A percentile compares a stretch with the other conserved stretches of the same genome.
These are phyloP conservation scores for Populus hybrid DNA, from an alignment of 441 rosid genomes.

Conservation along the genomic window DNA sequence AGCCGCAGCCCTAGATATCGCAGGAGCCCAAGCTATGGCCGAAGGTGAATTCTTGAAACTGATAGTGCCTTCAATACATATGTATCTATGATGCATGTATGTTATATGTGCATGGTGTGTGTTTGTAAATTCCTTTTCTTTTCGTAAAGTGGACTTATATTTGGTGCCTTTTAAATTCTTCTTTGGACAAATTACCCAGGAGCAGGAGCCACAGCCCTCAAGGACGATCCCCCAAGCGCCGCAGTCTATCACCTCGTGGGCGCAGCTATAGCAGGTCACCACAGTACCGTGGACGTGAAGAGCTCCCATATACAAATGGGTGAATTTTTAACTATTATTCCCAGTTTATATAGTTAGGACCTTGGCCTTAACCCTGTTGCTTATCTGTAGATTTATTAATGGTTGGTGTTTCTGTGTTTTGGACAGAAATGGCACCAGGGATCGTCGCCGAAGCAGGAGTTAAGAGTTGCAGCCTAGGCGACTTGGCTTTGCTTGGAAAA, in stretches of 20 bases:
- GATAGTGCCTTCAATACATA: neutral
- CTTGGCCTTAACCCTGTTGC: neutral
- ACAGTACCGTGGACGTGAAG: too few relatives aligned
- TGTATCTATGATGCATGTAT: neutral
- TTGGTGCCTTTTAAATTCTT: neutral
- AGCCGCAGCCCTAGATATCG: constrained; percentile 87
- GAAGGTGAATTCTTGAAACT: constrained; percentile 45
- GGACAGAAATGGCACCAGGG: constrained; percentile 78
- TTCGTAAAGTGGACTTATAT: neutral
- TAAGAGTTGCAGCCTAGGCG: constrained; percentile 31
- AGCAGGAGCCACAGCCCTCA: constrained; percentile 80
- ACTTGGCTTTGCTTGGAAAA: constrained; percentile 24
- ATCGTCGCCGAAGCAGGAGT: constrained; percentile 92
- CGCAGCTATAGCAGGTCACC: too few relatives aligned
- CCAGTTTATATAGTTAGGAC: neutral
- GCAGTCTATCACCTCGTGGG: constrained; percentile 56
- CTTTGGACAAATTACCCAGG: neutral
- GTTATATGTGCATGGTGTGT: neutral
- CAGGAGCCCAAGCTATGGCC: constrained; percentile 79
- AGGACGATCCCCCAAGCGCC: constrained; percentile 58
- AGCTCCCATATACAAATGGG: constrained; percentile 46
- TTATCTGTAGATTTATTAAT: neutral
- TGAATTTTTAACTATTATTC: constrained; percentile 18
- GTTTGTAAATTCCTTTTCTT: neutral
- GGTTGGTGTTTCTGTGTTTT: constrained; percentile 13